A percentile compares a stretch with the other conserved stretches of the same genome.
Conservation (phyloP, 2,329 filamentous ascomycete species). For the Sporothrix phasma region DNA sequence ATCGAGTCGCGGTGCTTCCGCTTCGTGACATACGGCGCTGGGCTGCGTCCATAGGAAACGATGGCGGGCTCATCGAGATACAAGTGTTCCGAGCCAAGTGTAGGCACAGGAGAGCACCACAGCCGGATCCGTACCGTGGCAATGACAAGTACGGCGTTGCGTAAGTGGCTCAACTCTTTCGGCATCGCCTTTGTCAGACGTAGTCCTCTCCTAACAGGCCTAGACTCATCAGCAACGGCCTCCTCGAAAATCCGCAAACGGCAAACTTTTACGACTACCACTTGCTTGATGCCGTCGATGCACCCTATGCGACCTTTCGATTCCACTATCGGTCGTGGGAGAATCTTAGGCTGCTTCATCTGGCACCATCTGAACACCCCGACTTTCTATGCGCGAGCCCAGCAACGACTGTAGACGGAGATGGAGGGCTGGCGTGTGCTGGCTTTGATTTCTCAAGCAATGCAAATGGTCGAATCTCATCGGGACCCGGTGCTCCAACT, state of each 20-base stretch:
- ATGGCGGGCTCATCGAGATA: constrained; percentile 47
- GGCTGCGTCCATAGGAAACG: constrained; percentile 36
- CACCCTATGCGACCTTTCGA: constrained; percentile 42
- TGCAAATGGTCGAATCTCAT: not conserved
- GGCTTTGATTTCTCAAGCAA: not conserved
- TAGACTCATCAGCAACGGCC: constrained; percentile 43
- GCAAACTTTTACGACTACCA: constrained; percentile 43
- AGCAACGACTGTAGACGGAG: constrained; percentile 40
- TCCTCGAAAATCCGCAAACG: constrained; percentile 42
- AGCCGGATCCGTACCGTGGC: constrained; percentile 34
- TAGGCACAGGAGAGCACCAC: constrained; percentile 33
- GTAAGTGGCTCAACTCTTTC: constrained; percentile 33
- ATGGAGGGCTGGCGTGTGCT: constrained; percentile 57
- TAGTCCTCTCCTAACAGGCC: not conserved
- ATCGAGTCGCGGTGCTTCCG: constrained; percentile 42
- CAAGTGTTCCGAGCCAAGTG: constrained; percentile 42
- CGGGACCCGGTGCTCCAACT: too few species aligned
- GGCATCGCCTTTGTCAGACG: constrained; percentile 14
- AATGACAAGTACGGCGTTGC: constrained; percentile 43
- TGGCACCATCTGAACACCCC: constrained; percentile 30
- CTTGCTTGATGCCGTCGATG: constrained; percentile 40
- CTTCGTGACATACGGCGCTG: constrained; percentile 33
- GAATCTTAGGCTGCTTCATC: constrained; percentile 37
- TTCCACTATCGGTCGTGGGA: constrained; percentile 48
- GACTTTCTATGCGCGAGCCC: not conserved